Conservation (phyloP, 495 filamentous ascomycete genomes). For the Penicillium ochrochloron region DNA sequence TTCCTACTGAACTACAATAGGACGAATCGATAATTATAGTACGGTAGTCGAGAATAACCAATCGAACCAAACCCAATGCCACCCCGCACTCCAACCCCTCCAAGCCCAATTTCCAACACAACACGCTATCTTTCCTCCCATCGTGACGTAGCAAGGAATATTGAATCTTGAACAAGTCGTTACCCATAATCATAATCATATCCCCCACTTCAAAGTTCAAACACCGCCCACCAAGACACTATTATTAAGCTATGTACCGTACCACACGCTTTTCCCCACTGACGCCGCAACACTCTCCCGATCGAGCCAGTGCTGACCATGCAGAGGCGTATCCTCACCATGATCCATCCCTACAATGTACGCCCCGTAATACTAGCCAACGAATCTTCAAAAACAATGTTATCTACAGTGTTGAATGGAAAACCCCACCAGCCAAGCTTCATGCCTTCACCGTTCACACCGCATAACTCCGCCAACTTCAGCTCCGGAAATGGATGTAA, state of each 20-base stretch:
- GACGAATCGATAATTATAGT: slow-evolving; percentile 3
- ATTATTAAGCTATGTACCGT: slow-evolving; percentile 1
- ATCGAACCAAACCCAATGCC: slow-evolving; percentile 1
- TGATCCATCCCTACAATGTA: neutral
- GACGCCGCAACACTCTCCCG: neutral
- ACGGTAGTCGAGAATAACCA: neutral
- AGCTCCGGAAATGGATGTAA: neutral
- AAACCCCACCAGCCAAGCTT: neutral
- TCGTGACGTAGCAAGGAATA: neutral
- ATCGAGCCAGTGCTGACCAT: neutral
- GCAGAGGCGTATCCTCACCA: neutral
- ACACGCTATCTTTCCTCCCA: neutral
- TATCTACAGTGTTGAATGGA: neutral
- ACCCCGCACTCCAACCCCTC: slow-evolving; percentile 8
- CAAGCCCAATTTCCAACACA: neutral
- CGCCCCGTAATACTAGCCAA: neutral
- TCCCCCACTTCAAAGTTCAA: neutral
- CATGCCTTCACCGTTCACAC: neutral
- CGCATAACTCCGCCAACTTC: neutral
- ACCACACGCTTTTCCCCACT: neutral
- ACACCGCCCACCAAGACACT: neutral
- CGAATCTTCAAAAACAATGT: neutral
- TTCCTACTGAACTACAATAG: neutral
- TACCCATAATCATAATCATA: neutral
- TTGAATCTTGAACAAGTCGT: neutral